Percentiles rank a stretch among this genome's conserved stretches.
Evolutionary conservation across 441 rosid genomes (phyloP).

Genomic region (Erysimum cheiri): DNA sequence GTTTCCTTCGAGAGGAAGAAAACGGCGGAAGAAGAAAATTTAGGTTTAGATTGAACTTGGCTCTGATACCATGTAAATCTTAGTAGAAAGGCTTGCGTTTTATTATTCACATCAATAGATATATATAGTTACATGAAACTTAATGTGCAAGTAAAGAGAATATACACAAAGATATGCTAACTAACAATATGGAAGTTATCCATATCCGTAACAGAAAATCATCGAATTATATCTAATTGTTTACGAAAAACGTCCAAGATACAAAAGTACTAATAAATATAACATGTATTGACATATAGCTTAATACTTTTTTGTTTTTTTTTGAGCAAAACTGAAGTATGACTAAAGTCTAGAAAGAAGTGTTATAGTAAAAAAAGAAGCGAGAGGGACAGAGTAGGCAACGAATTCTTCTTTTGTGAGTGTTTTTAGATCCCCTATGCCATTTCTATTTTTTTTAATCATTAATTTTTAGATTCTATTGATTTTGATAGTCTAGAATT

Average conservation of each 20-base stretch:
- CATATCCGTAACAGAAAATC: no score
- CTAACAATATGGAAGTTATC: no score
- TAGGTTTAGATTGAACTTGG: no score
- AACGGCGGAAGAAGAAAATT: no score
- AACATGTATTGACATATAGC: conserved; percentile 3
- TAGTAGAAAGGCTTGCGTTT: neutral
- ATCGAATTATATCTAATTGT: neutral
- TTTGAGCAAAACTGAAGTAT: no score
- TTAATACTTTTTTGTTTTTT: neutral
- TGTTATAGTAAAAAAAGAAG: conserved; percentile 8
- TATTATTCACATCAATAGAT: no score
- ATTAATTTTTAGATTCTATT: neutral
- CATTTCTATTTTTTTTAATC: neutral
- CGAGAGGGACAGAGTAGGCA: conserved; percentile 25
- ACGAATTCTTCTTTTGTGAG: neutral
- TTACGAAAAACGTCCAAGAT: neutral
- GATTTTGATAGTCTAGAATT: neutral
- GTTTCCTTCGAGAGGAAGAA: no score
- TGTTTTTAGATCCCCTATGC: no score
- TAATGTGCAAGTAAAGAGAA: no score
- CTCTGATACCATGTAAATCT: neutral
- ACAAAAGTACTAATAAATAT: conserved; percentile 10
- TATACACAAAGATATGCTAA: no score
- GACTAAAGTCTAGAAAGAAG: conserved; percentile 3
- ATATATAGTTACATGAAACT: no score